Evolutionary conservation across 805 yeast genomes (phyloP), one percentile per base, ranked within the genome.

Genomic region (Saccharomycopsis javanensis): DNA sequence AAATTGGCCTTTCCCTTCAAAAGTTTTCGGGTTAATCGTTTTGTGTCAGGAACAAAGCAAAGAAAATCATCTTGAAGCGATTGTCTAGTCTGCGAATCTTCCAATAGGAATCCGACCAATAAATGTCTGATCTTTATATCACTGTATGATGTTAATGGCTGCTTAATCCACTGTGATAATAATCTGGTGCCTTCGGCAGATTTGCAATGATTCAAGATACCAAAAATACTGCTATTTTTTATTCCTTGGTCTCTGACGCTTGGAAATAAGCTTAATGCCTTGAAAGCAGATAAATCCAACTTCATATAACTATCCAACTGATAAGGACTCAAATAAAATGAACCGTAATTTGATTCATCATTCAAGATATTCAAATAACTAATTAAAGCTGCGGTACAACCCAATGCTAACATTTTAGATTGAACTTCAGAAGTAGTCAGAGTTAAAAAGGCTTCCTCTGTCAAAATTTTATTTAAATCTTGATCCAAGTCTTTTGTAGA

Each of bases 151-250:
- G 96, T 83, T 53, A 94, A 75, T 0, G 99, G 99, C 70, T 94
- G 99, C 66, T 92, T 94, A 60, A 94, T 76, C 99, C 99, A 94
- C 66, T 89, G 96, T 15, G 94, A 83, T 27, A 94, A 76, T 54
- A 91, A 71, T 62, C 98, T 78, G 1, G 92, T 75, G 6, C 99
- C 99, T n/a, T 94, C 89, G 1, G 82, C 77, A 3, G 96, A 85
- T 64, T 87, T 89, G 74, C 98, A 92, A 63, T 84, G 82, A 73
- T 94, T 92, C 64, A 94, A 73, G 50, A 94, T 75, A 27, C 95
- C 97, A 67, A 80, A 91, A 46, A 94, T 71, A 8, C 95, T 86
- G 0, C 81, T 68, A 60, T 79, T 77, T 64, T 74, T 73, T 3
- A 73, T 66, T 23, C 76, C 75, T 56, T 70, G 65, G 37, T 74